phyloP scores from a whole-genome alignment of 1,284 basidiomycete genomes.

The Cryptococcus neoformans region DNA sequence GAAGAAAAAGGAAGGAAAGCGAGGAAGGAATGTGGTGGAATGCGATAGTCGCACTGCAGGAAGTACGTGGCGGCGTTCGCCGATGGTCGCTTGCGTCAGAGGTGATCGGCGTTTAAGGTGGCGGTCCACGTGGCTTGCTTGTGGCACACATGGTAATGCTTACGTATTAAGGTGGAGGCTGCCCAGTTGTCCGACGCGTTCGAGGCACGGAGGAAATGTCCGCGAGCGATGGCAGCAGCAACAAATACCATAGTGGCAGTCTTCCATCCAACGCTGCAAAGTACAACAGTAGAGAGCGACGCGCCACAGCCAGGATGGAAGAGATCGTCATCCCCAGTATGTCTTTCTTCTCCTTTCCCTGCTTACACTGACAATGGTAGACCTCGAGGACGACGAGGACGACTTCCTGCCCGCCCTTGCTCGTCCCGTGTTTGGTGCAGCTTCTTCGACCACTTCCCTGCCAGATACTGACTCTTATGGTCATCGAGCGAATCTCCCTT shows the following conservation, averaged over 20 bases:
- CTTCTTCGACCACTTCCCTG: slow-evolving; percentile 15
- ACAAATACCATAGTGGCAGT: neutral
- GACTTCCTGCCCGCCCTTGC: slow-evolving; percentile 34
- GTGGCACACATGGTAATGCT: too few species aligned
- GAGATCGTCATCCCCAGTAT: slow-evolving; percentile 46
- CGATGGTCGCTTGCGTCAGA: neutral
- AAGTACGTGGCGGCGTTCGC: neutral
- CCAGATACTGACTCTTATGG: slow-evolving; percentile 15
- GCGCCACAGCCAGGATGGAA: slow-evolving; percentile 19
- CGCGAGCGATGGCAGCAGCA: too few species aligned
- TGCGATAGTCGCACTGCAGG: too few species aligned
- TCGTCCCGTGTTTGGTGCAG: slow-evolving; percentile 23
- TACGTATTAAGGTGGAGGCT: too few species aligned
- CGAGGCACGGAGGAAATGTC: too few species aligned
- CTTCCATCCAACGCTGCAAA: neutral
- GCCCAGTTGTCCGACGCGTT: too few species aligned
- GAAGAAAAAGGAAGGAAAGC: neutral
- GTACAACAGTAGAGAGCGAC: neutral
- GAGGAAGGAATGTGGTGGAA: neutral
- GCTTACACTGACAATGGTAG: slow-evolving; percentile 7
- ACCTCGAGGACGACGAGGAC: slow-evolving; percentile 46
- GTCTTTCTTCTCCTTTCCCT: slow-evolving; percentile 7
- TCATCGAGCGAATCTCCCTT: slow-evolving; percentile 27
- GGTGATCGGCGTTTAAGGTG: neutral
- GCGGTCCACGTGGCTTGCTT: neutral